These are phyloP conservation scores for Lecanicillium sp. DNA, from an alignment of 2,329 filamentous ascomycete genomes.

Conservation along the genomic window DNA sequence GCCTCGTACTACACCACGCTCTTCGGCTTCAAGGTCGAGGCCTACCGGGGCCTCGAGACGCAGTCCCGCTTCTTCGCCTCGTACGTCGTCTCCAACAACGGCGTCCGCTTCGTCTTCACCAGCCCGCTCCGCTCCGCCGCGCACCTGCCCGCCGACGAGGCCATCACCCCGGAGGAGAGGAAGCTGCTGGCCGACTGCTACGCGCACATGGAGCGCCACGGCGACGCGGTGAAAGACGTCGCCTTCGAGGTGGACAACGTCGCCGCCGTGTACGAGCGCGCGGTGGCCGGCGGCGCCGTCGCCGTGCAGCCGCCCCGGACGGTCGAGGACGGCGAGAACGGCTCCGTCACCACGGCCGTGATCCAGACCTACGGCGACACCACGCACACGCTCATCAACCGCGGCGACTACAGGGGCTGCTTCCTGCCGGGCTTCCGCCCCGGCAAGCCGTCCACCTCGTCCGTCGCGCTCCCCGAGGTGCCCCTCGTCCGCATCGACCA, in stretches of 20 bases:
- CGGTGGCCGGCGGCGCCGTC: constrained; percentile 58
- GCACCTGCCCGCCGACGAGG: constrained; percentile 51
- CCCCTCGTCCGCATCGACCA: constrained; percentile 77
- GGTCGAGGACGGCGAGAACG: constrained; percentile 52
- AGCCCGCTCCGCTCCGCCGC: constrained; percentile 64
- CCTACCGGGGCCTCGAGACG: constrained; percentile 84
- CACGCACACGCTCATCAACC: constrained; percentile 83
- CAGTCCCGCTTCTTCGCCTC: constrained; percentile 75
- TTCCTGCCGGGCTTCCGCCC: constrained; percentile 81
- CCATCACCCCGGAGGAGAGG: constrained; percentile 58
- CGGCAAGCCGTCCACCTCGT: constrained; percentile 35
- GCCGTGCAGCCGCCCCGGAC: constrained; percentile 56
- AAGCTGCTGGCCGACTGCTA: constrained; percentile 68
- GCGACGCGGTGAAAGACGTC: constrained; percentile 92
- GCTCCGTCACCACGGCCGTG: constrained; percentile 66
- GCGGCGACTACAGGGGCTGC: constrained; percentile 60
- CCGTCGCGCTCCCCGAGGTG: constrained; percentile 53
- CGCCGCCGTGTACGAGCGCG: constrained; percentile 68
- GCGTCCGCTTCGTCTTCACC: constrained; percentile 76
- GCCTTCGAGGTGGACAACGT: constrained; percentile 92
- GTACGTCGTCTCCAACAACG: constrained; percentile 73
- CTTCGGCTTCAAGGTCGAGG: constrained; percentile 78
- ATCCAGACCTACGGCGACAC: constrained; percentile 94
- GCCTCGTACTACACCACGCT: constrained; percentile 82
- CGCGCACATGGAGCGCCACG: constrained; percentile 76